These are phyloP conservation scores for Penicillium sp. DNA, from an alignment of 2,329 filamentous ascomycete genomes.

Conservation along the genomic window DNA sequence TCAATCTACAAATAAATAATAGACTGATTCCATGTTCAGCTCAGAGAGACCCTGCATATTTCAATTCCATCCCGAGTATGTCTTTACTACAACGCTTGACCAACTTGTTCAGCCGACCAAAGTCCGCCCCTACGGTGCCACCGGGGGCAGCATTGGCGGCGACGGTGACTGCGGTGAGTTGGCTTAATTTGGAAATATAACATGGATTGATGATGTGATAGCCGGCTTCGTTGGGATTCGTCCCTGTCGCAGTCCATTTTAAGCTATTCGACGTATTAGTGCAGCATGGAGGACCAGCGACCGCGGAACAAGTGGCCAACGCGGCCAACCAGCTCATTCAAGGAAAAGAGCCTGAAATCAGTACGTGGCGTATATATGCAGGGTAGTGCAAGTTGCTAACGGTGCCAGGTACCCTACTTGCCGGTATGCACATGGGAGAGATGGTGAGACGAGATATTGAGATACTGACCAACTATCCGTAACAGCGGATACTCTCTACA, in stretches of 20 bases:
- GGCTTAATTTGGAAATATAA: not conserved
- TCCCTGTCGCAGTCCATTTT: conserved; percentile 36
- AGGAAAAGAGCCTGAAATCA: conserved; percentile 16
- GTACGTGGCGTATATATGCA: conserved; percentile 15
- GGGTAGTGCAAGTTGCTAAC: not conserved
- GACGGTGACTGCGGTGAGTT: conserved; percentile 26
- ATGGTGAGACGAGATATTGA: not conserved
- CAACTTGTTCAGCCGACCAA: conserved; percentile 10
- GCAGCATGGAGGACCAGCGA: conserved; percentile 22
- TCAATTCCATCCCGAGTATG: conserved; percentile 4
- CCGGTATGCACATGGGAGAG: not conserved
- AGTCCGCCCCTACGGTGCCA: conserved; percentile 6
- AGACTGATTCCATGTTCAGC: not conserved
- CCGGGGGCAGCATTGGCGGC: conserved; percentile 27
- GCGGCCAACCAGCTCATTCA: conserved; percentile 15
- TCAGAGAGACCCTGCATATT: not conserved
- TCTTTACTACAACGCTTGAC: conserved; percentile 17
- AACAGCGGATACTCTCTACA: conserved; percentile 35
- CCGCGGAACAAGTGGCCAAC: conserved; percentile 25
- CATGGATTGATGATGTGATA: conserved; percentile 9
- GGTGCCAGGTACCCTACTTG: conserved; percentile 1
- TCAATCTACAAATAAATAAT: not conserved
- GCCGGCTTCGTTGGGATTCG: conserved; percentile 35
- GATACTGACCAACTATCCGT: conserved; percentile 1
- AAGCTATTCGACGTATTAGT: conserved; percentile 30